These are phyloP conservation scores for Aquanectria penicillioides DNA, from an alignment of 2,329 filamentous ascomycete species.

Conservation along the genomic window DNA sequence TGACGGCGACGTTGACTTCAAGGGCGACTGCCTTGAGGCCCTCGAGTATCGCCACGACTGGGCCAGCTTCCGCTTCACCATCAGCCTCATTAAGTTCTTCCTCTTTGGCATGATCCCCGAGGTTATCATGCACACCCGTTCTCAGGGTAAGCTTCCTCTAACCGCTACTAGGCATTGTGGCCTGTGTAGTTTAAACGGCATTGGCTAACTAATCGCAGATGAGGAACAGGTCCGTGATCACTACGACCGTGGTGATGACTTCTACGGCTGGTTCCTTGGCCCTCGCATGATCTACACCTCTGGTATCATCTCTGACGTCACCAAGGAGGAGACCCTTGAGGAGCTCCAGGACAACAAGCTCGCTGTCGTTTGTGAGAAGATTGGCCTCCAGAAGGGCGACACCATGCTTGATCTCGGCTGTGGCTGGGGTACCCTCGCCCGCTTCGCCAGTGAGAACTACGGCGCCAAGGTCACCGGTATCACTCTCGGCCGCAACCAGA, in stretches of 20 bases:
- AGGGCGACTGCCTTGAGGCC: slow-evolving; percentile 88
- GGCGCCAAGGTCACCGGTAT: slow-evolving; percentile 87
- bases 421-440: slow-evolving; percentile 96
- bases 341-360: slow-evolving; percentile 98
- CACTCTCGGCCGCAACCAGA: slow-evolving; percentile 95
- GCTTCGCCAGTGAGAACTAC: slow-evolving; percentile 93
- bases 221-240: slow-evolving; percentile 98
- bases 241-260: slow-evolving; percentile 98
- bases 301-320: slow-evolving; percentile 89
- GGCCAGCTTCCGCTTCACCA: slow-evolving; percentile 93
- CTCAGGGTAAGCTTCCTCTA: slow-evolving; percentile 67
- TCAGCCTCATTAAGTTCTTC: slow-evolving; percentile 87
- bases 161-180: neutral
- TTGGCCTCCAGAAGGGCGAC: slow-evolving; percentile 83
- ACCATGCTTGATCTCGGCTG: slow-evolving; percentile 93
- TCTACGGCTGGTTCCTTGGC: slow-evolving; percentile 98
- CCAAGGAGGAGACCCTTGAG: slow-evolving; percentile 89
- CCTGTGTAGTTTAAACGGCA: too few relatives aligned
- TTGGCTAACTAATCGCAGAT: slow-evolving; percentile 52
- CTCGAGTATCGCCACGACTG: slow-evolving; percentile 97
- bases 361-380: slow-evolving; percentile 94
- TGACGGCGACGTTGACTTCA: slow-evolving; percentile 93
- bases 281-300: slow-evolving; percentile 99
- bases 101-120: slow-evolving; percentile 89
- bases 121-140: slow-evolving; percentile 90